These are phyloP conservation scores for Phytophthora sojae DNA, from an alignment of 352 stramenopile genomes.

Conservation along the genomic window DNA sequence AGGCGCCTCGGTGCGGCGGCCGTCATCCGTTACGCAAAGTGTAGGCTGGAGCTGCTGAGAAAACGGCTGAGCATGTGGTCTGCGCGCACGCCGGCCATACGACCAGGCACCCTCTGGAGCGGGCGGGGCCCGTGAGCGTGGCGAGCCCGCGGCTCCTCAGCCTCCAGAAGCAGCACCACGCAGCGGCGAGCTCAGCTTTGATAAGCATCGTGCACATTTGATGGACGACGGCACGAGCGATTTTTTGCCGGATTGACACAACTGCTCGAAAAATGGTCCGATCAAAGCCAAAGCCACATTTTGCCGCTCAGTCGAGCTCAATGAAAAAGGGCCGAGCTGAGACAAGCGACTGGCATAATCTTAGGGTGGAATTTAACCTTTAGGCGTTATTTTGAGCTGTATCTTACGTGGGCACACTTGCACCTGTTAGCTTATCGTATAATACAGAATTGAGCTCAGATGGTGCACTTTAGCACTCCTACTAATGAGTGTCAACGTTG, in stretches of 20 bases:
- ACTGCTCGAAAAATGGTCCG: background rate
- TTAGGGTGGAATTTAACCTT: background rate
- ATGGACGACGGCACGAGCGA: constrained; percentile 20
- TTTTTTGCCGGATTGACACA: constrained; percentile 16
- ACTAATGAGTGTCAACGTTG: no score
- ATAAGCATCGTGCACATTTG: constrained; percentile 4
- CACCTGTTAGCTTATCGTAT: no score
- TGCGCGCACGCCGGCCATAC: constrained; percentile 5
- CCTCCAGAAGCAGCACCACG: background rate
- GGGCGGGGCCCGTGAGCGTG: background rate
- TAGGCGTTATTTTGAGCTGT: no score
- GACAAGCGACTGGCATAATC: constrained; percentile 9
- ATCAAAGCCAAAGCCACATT: constrained; percentile 17
- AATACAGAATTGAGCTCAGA: no score
- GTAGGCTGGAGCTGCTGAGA: constrained; percentile 22
- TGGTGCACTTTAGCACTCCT: no score
- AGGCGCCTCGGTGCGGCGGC: constrained; percentile 20
- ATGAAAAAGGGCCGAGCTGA: constrained; percentile 9
- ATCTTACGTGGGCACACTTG: no score
- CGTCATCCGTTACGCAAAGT: constrained; percentile 29
- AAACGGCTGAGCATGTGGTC: constrained; percentile 18
- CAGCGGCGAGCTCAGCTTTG: background rate
- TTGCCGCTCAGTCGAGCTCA: background rate
- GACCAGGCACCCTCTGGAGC: constrained; percentile 15
- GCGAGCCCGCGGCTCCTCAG: background rate